Conservation (phyloP, 805 yeast genomes). For the Groenewaldozyma salmanticensis region DNA sequence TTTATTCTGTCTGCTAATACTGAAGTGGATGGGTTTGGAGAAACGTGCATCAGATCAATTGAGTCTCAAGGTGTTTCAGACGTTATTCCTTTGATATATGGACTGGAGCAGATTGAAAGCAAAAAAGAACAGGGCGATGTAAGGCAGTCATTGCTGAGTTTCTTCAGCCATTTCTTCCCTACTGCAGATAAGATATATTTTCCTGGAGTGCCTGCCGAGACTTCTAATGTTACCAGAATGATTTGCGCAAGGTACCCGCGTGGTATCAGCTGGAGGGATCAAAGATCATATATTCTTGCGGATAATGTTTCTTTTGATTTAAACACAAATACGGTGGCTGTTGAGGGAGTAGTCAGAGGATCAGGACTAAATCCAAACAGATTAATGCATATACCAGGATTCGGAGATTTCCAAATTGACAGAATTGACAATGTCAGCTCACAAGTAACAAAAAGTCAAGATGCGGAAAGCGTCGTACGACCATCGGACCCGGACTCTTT, state of each 20-base stretch:
- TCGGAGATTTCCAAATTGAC: slow-evolving; percentile 78
- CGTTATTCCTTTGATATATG: slow-evolving; percentile 26
- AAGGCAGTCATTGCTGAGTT: slow-evolving; percentile 52
- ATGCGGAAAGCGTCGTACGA: slow-evolving; percentile 19
- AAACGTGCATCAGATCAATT: slow-evolving; percentile 77
- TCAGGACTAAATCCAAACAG: slow-evolving; percentile 66
- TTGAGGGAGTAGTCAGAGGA: slow-evolving; percentile 85
- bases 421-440: slow-evolving; percentile 38
- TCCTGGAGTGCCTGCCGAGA: slow-evolving; percentile 57
- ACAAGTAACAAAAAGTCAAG: slow-evolving; percentile 23
- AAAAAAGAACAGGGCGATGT: slow-evolving; percentile 71
- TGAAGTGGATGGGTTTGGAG: slow-evolving; percentile 82
- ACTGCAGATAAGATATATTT: slow-evolving; percentile 67
- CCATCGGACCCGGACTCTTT: slow-evolving; percentile 23
- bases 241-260: slow-evolving; percentile 83
- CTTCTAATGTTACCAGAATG: slow-evolving; percentile 60
- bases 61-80: slow-evolving; percentile 89
- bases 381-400: slow-evolving; percentile 76
- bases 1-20: slow-evolving; percentile 81
- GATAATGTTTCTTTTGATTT: slow-evolving; percentile 37
- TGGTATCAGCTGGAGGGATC: slow-evolving; percentile 82
- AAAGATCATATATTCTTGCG: slow-evolving; percentile 80
- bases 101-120: slow-evolving; percentile 33
- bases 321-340: slow-evolving; percentile 33
- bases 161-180: slow-evolving; percentile 70